Evolutionary conservation across 495 filamentous ascomycete species (phyloP).

Genomic region (Penicillium waksmanii): DNA sequence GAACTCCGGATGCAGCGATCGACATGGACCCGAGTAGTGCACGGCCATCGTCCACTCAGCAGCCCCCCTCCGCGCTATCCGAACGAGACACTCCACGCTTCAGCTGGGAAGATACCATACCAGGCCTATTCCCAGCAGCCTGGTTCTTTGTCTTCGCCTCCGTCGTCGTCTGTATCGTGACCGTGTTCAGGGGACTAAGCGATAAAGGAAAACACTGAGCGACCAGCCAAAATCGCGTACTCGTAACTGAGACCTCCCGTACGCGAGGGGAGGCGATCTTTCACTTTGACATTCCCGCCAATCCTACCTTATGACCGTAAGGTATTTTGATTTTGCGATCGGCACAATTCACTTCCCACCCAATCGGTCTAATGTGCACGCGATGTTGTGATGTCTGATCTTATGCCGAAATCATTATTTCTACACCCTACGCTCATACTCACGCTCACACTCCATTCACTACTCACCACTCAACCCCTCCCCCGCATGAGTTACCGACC

Average conservation of each 20-base stretch:
- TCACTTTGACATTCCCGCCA: background rate
- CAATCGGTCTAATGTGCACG: no score
- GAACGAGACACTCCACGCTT: conserved; percentile 6
- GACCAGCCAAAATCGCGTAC: background rate
- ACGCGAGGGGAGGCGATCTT: background rate
- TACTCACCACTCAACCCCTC: background rate
- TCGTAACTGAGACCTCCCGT: background rate
- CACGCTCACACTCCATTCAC: background rate
- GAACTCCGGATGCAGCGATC: conserved; percentile 22
- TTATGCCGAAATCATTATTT: background rate
- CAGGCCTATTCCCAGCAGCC: conserved; percentile 2
- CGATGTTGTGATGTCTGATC: no score
- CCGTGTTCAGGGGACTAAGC: conserved; percentile 16
- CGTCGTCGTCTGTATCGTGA: conserved; percentile 17
- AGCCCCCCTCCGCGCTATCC: background rate
- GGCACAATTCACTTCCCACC: background rate
- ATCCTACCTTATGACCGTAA: background rate
- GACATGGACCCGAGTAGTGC: conserved; percentile 13
- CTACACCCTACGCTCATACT: background rate
- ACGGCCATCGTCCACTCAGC: conserved; percentile 2
- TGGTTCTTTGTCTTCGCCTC: conserved; percentile 16
- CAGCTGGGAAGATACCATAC: background rate
- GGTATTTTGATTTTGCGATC: background rate
- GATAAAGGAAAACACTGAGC: conserved; percentile 16
- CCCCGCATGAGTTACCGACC: conserved; percentile 1